Evolutionary conservation across 192 early-diverging fungal species (phyloP).

Genomic region (Rhizoclosmatium globosum): DNA sequence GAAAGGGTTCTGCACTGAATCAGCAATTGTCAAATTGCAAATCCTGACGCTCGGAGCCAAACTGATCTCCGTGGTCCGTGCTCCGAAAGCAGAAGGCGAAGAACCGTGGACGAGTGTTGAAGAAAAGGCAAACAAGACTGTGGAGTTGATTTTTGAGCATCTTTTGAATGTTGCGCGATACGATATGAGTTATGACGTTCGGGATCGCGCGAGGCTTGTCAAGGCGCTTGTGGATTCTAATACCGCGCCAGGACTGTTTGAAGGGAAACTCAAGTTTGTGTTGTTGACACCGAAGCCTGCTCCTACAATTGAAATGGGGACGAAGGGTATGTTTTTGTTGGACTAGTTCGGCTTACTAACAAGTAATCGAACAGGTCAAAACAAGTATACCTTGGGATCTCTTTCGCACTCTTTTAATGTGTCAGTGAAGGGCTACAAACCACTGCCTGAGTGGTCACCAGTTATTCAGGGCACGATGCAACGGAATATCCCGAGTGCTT

Average conservation of each 20-base stretch:
- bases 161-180: constrained; percentile 88
- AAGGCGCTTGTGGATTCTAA: constrained; percentile 58
- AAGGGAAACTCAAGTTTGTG: constrained; percentile 63
- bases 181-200: constrained; percentile 87
- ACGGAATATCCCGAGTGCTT: constrained; percentile 39
- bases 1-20: constrained; percentile 60
- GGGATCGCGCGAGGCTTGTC: constrained; percentile 87
- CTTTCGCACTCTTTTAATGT: constrained; percentile 55
- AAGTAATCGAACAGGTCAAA: constrained; percentile 17
- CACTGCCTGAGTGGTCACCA: constrained; percentile 83
- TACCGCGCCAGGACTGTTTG: constrained; percentile 45
- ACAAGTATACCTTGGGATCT: constrained; percentile 50
- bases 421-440: constrained; percentile 69
- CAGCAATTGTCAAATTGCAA: constrained; percentile 82
- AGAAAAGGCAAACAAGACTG: background rate
- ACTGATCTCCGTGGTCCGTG: constrained; percentile 49
- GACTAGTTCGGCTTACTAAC: background rate
- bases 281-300: constrained; percentile 51
- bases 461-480: constrained; percentile 61
- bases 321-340: constrained; percentile 30
- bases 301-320: constrained; percentile 39
- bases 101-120: background rate
- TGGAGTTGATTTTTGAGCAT: constrained; percentile 70
- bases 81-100: constrained; percentile 23
- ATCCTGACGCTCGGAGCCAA: constrained; percentile 83